These are phyloP conservation scores for Salix udensis DNA, from an alignment of 345 rosid genomes.

Conservation along the genomic window DNA sequence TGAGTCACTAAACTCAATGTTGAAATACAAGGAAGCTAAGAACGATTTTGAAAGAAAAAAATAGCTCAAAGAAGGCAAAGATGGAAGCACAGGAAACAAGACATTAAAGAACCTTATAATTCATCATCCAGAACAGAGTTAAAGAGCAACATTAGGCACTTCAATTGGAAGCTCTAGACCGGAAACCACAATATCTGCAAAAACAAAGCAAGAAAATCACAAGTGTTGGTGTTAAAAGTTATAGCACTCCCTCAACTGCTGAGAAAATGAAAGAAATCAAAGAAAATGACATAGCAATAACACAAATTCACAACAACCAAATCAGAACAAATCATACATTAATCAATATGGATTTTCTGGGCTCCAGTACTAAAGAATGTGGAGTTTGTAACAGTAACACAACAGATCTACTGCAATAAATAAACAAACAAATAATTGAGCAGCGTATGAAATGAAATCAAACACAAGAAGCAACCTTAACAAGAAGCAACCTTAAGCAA, in stretches of 20 bases:
- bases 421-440: not conserved
- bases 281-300: conserved; percentile 11
- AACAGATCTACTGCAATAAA: conserved; percentile 29
- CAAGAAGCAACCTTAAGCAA: not conserved
- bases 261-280: conserved; percentile 7
- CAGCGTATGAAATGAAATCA: not conserved
- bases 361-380: not conserved
- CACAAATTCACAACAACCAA: conserved; percentile 12
- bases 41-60: not conserved
- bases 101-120: conserved; percentile 5
- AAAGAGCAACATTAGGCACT: not conserved
- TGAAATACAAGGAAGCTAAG: conserved; percentile 7
- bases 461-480: not conserved
- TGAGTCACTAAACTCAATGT: not conserved
- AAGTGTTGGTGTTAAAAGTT: not conserved
- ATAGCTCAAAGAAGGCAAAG: not conserved
- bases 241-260: not conserved
- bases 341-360: not conserved
- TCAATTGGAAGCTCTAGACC: conserved; percentile 11
- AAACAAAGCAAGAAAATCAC: conserved; percentile 22
- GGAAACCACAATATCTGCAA: conserved; percentile 31
- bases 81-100: conserved; percentile 8
- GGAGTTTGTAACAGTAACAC: not conserved
- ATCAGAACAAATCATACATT: not conserved
- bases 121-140: not conserved